Percentiles rank a stretch among this genome's conserved stretches.
Conservation (phyloP, 208 protist genomes). For the Wallacemonas sp. region DNA sequence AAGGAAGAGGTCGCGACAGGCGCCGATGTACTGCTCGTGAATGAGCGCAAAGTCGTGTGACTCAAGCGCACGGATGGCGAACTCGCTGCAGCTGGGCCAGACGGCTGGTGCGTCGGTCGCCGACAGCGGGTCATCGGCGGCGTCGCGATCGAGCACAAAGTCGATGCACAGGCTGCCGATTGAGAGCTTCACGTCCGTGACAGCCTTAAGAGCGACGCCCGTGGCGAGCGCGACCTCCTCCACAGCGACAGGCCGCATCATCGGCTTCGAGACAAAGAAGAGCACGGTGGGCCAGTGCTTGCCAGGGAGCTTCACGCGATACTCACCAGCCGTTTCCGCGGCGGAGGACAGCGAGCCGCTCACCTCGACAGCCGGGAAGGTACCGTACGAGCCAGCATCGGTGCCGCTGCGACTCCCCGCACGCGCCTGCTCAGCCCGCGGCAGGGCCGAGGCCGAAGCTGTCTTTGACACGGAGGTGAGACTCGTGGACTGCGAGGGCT, state of each 20-base stretch:
- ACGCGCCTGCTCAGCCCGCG: not conserved
- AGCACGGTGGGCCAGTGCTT: constrained; percentile 21
- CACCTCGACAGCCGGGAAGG: not conserved
- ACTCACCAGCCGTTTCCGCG: not conserved
- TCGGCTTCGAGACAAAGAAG: constrained; percentile 17
- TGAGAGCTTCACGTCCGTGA: constrained; percentile 1
- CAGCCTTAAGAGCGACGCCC: constrained; percentile 5
- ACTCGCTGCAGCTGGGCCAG: constrained; percentile 16
- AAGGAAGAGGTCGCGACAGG: constrained; percentile 3
- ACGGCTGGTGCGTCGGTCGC: not conserved
- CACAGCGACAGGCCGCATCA: constrained; percentile 8
- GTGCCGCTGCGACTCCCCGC: too few relatives aligned
- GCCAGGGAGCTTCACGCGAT: constrained; percentile 9
- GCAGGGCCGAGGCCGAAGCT: not conserved
- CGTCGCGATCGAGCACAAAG: not conserved
- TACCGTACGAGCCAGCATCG: not conserved
- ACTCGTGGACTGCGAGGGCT: not conserved
- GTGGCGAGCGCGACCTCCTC: constrained; percentile 14
- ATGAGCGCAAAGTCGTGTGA: constrained; percentile 13
- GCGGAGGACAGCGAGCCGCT: not conserved
- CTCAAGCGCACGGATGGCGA: constrained; percentile 5
- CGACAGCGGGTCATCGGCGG: not conserved
- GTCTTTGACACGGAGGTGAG: not conserved
- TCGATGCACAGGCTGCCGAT: constrained; percentile 9
- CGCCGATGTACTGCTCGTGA: constrained; percentile 7